Conservation (phyloP, 1,284 basidiomycete genomes). For the Apiotrichum domesticum region DNA sequence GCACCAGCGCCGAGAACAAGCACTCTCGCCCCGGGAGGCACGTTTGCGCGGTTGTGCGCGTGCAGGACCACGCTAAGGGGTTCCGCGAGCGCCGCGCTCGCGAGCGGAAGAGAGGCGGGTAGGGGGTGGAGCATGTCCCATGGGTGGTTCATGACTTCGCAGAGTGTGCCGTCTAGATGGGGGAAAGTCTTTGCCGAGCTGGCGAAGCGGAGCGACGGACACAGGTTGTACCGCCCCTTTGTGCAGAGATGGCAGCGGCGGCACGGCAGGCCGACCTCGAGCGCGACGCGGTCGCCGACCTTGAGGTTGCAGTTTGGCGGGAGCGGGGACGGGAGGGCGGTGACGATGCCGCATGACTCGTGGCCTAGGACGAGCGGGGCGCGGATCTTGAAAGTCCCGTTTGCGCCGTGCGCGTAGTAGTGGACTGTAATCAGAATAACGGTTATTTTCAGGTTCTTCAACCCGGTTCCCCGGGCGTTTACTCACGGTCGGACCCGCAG, state of each 20-base stretch:
- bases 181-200: constrained; percentile 85
- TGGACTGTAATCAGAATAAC: too few species aligned
- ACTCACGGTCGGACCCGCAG: constrained; percentile 81
- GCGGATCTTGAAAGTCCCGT: constrained; percentile 80
- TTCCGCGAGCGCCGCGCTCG: constrained; percentile 80
- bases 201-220: constrained; percentile 77
- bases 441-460: background rate
- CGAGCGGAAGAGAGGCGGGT: constrained; percentile 66
- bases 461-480: background rate
- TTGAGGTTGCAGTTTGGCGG: constrained; percentile 49
- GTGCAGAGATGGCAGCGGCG: constrained; percentile 52
- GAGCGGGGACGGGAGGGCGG: constrained; percentile 29
- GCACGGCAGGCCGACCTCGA: constrained; percentile 89
- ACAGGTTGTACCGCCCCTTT: constrained; percentile 88
- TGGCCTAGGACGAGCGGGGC: constrained; percentile 83
- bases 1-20: constrained; percentile 88
- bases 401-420: constrained; percentile 80
- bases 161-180: constrained; percentile 86
- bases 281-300: constrained; percentile 83
- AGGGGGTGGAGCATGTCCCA: constrained; percentile 78
- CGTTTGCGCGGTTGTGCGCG: constrained; percentile 63
- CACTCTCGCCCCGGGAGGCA: constrained; percentile 60
- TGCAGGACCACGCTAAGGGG: constrained; percentile 85
- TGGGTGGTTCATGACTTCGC: constrained; percentile 82
- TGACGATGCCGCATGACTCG: constrained; percentile 71